phyloP scores from a whole-genome alignment of 1,139 yeast species.

The Casaregolazyma suthepensis region DNA sequence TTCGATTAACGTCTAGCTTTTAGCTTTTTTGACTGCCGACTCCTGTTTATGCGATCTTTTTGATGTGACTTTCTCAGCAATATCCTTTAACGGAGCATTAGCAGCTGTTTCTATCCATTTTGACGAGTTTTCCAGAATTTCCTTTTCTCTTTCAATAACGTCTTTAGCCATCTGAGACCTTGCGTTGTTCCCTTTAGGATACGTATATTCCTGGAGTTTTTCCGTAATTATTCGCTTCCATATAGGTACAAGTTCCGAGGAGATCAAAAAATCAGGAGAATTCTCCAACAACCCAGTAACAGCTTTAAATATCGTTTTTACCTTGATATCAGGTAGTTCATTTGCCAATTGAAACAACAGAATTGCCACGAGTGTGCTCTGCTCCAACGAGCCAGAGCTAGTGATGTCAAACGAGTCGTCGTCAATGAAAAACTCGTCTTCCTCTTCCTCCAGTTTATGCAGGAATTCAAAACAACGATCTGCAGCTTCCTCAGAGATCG shows the following conservation, averaged over 20 bases:
- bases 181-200: not conserved
- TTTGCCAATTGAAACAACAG: constrained; percentile 14
- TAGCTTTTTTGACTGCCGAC: not conserved
- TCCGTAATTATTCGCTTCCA: not conserved
- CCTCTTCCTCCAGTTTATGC: constrained; percentile 17
- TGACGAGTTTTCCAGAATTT: constrained; percentile 19
- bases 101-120: constrained; percentile 17
- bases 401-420: constrained; percentile 29
- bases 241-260: constrained; percentile 1
- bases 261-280: not conserved
- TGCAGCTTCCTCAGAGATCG: constrained; percentile 11
- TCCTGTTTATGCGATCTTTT: not conserved
- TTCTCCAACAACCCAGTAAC: constrained; percentile 13
- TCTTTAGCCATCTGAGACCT: constrained; percentile 13
- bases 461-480: constrained; percentile 1
- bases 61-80: constrained; percentile 1
- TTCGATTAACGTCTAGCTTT: too few relatives aligned
- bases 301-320: constrained; percentile 17
- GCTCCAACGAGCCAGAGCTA: constrained; percentile 22
- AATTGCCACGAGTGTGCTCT: constrained; percentile 16
- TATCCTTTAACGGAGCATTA: constrained; percentile 8
- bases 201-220: not conserved
- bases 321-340: constrained; percentile 9
- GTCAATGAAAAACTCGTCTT: constrained; percentile 27
- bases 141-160: constrained; percentile 23